These are phyloP conservation scores for Solidago caesia DNA, from an alignment of 129 eudicot species.

Conservation along the genomic window DNA sequence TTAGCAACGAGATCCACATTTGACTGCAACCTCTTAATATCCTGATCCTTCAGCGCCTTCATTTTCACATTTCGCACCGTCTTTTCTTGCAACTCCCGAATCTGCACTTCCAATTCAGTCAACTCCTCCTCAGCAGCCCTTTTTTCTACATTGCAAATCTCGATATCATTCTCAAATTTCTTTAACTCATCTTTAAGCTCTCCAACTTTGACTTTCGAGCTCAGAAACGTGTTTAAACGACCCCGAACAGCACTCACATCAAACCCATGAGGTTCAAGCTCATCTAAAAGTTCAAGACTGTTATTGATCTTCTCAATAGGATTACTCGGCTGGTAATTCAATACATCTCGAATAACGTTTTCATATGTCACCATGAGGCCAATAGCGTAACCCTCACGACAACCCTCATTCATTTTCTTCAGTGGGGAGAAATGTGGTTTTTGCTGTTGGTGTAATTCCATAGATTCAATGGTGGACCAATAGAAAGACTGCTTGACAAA, in stretches of 20 bases:
- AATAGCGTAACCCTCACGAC: constrained; percentile 43
- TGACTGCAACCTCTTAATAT: constrained; percentile 10
- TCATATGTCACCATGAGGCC: constrained; percentile 32
- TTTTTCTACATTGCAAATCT: constrained; percentile 18
- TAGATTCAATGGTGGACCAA: constrained; percentile 36
- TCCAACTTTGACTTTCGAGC: constrained; percentile 11
- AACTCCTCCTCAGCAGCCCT: constrained; percentile 15
- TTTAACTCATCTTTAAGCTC: constrained; percentile 3
- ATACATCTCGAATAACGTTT: constrained; percentile 18
- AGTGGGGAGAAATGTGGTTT: constrained; percentile 38
- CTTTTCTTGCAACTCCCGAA: constrained; percentile 20
- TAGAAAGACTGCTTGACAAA: constrained; percentile 33
- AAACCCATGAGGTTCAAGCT: constrained; percentile 41
- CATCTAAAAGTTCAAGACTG: constrained; percentile 28
- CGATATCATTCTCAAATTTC: constrained; percentile 21
- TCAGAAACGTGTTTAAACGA: constrained; percentile 21
- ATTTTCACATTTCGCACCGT: neutral
- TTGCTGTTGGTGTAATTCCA: constrained; percentile 28
- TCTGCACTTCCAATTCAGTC: constrained; percentile 2
- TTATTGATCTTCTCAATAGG: constrained; percentile 15
- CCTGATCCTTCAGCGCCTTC: constrained; percentile 22
- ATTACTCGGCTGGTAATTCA: constrained; percentile 24
- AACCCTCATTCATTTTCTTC: constrained; percentile 18
- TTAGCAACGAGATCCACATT: constrained; percentile 1
- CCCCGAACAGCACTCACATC: constrained; percentile 28